Conservation (phyloP, 2,329 filamentous ascomycete genomes). For the Chrysoporthe puriensis region DNA sequence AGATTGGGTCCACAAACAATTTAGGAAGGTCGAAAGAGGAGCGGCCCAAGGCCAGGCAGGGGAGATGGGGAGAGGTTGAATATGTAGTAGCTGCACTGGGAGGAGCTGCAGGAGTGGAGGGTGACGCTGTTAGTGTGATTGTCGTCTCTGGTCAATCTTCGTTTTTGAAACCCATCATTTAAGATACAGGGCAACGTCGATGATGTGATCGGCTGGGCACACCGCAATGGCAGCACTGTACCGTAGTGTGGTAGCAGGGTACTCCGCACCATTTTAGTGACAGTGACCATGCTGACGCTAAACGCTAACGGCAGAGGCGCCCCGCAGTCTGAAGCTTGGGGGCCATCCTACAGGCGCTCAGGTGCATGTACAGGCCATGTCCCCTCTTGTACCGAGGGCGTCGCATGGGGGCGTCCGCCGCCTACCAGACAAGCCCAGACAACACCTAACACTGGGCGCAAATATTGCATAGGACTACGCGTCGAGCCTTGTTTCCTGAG, state of each 20-base stretch:
- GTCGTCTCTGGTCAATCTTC: not conserved
- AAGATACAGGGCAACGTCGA: constrained; percentile 6
- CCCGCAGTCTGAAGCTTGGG: not conserved
- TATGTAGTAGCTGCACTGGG: constrained; percentile 3
- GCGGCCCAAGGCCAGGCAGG: constrained; percentile 1
- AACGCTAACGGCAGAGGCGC: too few species aligned
- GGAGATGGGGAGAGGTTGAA: constrained; percentile 13
- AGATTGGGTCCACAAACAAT: not conserved
- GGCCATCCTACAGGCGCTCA: not conserved
- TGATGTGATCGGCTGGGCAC: constrained; percentile 10
- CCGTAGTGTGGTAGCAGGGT: not conserved
- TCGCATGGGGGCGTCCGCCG: not conserved
- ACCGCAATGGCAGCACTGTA: too few species aligned
- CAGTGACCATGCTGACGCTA: not conserved
- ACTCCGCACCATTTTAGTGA: not conserved
- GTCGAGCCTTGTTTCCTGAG: too few species aligned
- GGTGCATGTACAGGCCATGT: constrained; percentile 11
- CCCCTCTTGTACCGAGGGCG: not conserved
- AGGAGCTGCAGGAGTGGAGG: not conserved
- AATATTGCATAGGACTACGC: too few species aligned
- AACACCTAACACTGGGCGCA: not conserved
- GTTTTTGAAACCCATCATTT: constrained; percentile 6
- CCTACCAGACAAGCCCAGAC: not conserved
- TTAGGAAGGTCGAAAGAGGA: constrained; percentile 19
- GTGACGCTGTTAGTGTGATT: not conserved